These are phyloP conservation scores for Oryza glumipatula DNA, from an alignment of 176 grass and related monocot genomes.

Conservation along the genomic window DNA sequence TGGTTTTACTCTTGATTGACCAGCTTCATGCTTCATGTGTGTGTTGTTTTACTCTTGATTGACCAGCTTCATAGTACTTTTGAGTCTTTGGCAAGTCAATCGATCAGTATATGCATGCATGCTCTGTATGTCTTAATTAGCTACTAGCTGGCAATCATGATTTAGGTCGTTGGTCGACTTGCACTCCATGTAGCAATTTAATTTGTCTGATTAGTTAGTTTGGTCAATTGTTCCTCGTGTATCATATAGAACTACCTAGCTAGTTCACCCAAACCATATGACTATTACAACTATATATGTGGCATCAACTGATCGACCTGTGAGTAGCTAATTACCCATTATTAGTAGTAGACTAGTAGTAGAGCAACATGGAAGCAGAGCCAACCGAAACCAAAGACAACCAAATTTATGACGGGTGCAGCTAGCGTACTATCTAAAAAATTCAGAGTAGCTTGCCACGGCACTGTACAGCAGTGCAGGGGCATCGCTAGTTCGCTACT, in stretches of 20 bases:
- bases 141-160: background rate
- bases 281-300: background rate
- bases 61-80: too few species aligned
- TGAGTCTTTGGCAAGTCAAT: background rate
- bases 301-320: too few species aligned
- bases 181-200: background rate
- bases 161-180: background rate
- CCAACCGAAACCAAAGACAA: background rate
- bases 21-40: too few species aligned
- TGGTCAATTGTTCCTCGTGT: background rate
- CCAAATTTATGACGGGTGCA: background rate
- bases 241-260: background rate
- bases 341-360: background rate
- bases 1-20: too few species aligned
- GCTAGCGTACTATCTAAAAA: too few species aligned
- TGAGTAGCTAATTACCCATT: background rate
- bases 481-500: background rate
- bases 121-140: background rate
- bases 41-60: background rate
- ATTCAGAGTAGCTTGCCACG: too few species aligned
- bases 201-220: background rate
- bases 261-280: background rate
- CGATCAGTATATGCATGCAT: background rate
- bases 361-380: background rate
- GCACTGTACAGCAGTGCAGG: background rate